Percentiles rank a stretch among this genome's conserved stretches.
Evolutionary conservation across 495 filamentous ascomycete genomes (phyloP).

Genomic region (Achaetomiella virescens): DNA sequence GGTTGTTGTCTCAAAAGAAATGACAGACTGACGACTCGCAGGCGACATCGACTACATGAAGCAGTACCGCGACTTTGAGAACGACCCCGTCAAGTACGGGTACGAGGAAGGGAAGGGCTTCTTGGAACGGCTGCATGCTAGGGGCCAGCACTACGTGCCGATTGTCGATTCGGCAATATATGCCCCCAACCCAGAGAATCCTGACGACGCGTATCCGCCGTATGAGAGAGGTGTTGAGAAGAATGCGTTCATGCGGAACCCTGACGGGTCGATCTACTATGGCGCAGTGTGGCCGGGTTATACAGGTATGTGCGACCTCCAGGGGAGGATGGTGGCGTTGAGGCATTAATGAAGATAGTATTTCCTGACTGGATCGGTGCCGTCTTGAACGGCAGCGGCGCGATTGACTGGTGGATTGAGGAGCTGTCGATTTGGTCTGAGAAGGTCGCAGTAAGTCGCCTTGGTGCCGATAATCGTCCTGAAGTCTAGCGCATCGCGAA

Average conservation of each 20-base stretch:
- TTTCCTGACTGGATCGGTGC: conserved; percentile 52
- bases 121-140: conserved; percentile 56
- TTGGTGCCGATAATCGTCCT: no score
- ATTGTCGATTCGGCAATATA: conserved; percentile 85
- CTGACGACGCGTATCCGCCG: conserved; percentile 61
- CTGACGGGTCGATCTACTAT: conserved; percentile 64
- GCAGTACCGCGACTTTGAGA: conserved; percentile 60
- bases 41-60: conserved; percentile 85
- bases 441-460: conserved; percentile 39
- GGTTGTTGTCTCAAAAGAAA: no score
- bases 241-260: conserved; percentile 61
- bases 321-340: no score
- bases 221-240: conserved; percentile 61
- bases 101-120: conserved; percentile 61
- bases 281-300: conserved; percentile 87
- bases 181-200: conserved; percentile 65
- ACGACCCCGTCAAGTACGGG: conserved; percentile 62
- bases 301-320: conserved; percentile 44
- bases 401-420: conserved; percentile 64
- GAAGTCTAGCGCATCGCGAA: no score
- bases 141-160: conserved; percentile 69
- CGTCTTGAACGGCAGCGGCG: conserved; percentile 53
- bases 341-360: conserved; percentile 35
- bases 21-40: conserved; percentile 29
- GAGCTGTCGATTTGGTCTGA: conserved; percentile 56